A percentile compares a stretch with the other conserved stretches of the same genome.
These are phyloP conservation scores for Phytopythium delawarense DNA, from an alignment of 352 stramenopile genomes.

Conservation along the genomic window DNA sequence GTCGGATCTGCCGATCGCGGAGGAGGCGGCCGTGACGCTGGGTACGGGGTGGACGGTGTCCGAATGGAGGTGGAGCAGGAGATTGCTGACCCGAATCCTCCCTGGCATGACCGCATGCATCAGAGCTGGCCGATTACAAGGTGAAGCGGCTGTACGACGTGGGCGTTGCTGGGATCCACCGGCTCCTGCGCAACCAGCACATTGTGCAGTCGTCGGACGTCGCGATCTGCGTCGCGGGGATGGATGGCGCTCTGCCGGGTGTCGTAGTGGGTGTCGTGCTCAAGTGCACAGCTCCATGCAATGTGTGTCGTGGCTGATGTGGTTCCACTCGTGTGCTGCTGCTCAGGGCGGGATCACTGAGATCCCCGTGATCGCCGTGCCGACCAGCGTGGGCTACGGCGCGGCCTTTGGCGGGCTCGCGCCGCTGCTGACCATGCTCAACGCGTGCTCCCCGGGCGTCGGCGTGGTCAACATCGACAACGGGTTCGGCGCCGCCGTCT, in stretches of 20 bases:
- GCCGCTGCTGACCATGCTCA: constrained; percentile 97
- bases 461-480: constrained; percentile 99
- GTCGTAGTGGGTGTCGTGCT: constrained; percentile 85
- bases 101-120: background rate
- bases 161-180: constrained; percentile 93
- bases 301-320: background rate
- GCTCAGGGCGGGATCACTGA: constrained; percentile 72
- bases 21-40: constrained; percentile 94
- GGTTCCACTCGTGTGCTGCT: background rate
- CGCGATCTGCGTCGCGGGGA: constrained; percentile 95
- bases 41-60: constrained; percentile 20
- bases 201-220: constrained; percentile 86
- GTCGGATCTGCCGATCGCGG: constrained; percentile 94
- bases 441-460: constrained; percentile 96
- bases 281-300: background rate
- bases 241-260: constrained; percentile 96
- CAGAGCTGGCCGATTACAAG: constrained; percentile 86
- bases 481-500: constrained; percentile 94
- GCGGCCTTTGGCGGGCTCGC: constrained; percentile 89
- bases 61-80: background rate
- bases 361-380: constrained; percentile 86
- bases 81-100: background rate
- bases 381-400: constrained; percentile 92
- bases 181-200: constrained; percentile 85
- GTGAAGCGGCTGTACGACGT: constrained; percentile 90